Evolutionary conservation across 352 stramenopile genomes (phyloP).

Genomic region (Phytophthora pluvialis): DNA sequence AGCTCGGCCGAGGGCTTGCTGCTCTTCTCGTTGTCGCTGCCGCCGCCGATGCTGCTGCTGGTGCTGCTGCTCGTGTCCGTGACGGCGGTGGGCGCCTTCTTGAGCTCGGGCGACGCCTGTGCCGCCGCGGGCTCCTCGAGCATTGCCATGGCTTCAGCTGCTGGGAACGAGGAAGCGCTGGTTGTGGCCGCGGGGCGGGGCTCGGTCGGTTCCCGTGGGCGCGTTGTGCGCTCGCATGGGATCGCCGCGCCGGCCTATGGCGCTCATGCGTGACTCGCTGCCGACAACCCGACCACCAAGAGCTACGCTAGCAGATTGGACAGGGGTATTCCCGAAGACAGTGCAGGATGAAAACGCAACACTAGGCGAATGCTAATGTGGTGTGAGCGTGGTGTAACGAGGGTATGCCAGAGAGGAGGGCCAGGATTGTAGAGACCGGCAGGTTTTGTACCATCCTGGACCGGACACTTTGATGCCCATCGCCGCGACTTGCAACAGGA

Average conservation of each 20-base stretch:
- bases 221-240: conserved; percentile 35
- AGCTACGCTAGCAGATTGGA: conserved; percentile 20
- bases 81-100: conserved; percentile 25
- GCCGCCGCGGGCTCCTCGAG: conserved; percentile 11
- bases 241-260: conserved; percentile 19
- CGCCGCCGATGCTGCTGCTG: conserved; percentile 21
- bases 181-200: conserved; percentile 24
- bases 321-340: conserved; percentile 13
- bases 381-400: background rate
- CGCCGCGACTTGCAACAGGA: conserved; percentile 12
- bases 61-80: conserved; percentile 37
- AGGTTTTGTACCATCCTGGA: conserved; percentile 8
- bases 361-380: conserved; percentile 6
- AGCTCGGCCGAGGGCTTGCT: conserved; percentile 12
- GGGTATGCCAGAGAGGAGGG: conserved; percentile 17
- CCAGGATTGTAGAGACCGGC: conserved; percentile 16
- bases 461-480: conserved; percentile 23
- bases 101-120: conserved; percentile 26
- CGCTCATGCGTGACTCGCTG: conserved; percentile 26
- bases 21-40: conserved; percentile 30
- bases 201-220: background rate
- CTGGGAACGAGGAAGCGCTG: conserved; percentile 26
- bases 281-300: conserved; percentile 17
- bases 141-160: conserved; percentile 26
- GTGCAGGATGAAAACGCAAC: too few relatives aligned